Conservation (phyloP, 2,329 filamentous ascomycete species). For the Hymenoscyphus linearis region DNA sequence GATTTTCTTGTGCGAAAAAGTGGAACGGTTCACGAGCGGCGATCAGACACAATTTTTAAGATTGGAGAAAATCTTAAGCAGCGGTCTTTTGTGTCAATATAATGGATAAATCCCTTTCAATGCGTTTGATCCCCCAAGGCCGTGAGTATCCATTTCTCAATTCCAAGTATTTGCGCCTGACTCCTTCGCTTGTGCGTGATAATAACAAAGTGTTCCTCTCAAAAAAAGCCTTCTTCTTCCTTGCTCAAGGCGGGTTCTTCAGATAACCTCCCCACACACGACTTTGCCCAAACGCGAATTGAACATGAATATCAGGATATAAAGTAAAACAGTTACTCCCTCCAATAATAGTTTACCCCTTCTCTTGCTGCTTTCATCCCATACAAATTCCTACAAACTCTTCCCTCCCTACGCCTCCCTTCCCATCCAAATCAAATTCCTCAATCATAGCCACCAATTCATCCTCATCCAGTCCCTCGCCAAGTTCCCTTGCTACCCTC, state of each 20-base stretch:
- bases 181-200: slow-evolving; percentile 10
- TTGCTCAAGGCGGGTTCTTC: background rate
- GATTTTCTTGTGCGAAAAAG: slow-evolving; percentile 12
- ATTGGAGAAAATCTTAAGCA: slow-evolving; percentile 6
- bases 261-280: background rate
- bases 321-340: background rate
- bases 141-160: slow-evolving; percentile 1
- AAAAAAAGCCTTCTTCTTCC: background rate
- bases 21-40: slow-evolving; percentile 23
- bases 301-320: background rate
- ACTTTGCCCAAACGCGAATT: background rate
- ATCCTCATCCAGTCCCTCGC: slow-evolving; percentile 87
- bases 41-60: slow-evolving; percentile 2
- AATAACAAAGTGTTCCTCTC: background rate
- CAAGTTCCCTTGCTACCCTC: slow-evolving; percentile 82
- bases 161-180: background rate
- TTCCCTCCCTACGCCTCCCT: slow-evolving; percentile 68
- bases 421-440: slow-evolving; percentile 92
- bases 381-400: slow-evolving; percentile 49
- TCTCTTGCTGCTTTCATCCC: slow-evolving; percentile 21
- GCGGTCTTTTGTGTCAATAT: slow-evolving; percentile 5
- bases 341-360: background rate
- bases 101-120: slow-evolving; percentile 2
- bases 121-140: background rate
- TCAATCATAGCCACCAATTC: slow-evolving; percentile 96